Evolutionary conservation across 495 filamentous ascomycete genomes (phyloP), one percentile per base, ranked within the genome.

Genomic region (Xylaria bambusicola): DNA sequence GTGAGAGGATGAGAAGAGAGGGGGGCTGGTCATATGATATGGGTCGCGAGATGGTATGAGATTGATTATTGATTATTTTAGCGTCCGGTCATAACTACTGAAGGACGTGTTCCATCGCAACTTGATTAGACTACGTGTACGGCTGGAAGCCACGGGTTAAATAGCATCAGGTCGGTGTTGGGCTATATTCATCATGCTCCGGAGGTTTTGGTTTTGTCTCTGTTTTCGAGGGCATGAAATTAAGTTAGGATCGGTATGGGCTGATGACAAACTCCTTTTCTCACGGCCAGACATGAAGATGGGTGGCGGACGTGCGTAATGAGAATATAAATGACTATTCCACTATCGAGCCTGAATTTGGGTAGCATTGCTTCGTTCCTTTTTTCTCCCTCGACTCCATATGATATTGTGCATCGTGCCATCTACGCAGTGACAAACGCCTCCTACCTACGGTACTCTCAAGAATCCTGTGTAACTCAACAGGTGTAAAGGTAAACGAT

Each of bases 21-120:
- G 93, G 94, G 0, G 90, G 88, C 0, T 98, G 94, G 94, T 87
- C 80, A 38, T 92, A 87, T 66, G 82, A 83, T 49, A 67, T 81
- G 65, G 66, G 75, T 24, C 68, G 73, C 57, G 73, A 78, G 40
- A 70, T 78, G 71, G 48, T 66, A 6, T 77, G 60, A 64, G 33
- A 40, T 26, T 7, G 36, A 38, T 33, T 5, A 33, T 33, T 33
- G 10, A 33, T 38, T 21, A 21, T 20, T 10, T 24, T 10, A 13
- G 54, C 6, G 8, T 57, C 31, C 18, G 29, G 31, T 48, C 40
- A 18, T 21, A 10, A 26, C 26, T 15, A 44, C 20, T 8, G 46
- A 6, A 21, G 18, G 36, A 8, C 23, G 31, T 50, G 33, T 9
- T 20, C 8, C 6, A 27, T 17, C 24, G 17, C 23, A 10, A n/a